Evolutionary conservation across 352 stramenopile genomes (phyloP).

Genomic region (Phytophthora multivora): DNA sequence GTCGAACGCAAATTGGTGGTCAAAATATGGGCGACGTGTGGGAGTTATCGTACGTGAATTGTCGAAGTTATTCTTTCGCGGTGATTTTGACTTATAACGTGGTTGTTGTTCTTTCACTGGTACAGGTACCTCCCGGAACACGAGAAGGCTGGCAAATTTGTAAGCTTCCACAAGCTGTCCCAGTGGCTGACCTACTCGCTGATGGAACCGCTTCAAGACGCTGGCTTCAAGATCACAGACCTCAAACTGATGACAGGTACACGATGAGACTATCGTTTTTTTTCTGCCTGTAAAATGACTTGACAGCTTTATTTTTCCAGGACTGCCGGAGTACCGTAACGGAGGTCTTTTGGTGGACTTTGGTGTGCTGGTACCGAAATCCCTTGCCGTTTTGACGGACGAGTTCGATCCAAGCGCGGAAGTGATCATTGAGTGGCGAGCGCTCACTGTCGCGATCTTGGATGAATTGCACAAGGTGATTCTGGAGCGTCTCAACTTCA

Average conservation of each 20-base stretch:
- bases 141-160: constrained; percentile 58
- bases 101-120: background rate
- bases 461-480: constrained; percentile 79
- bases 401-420: constrained; percentile 67
- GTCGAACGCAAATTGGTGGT: constrained; percentile 67
- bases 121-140: constrained; percentile 60
- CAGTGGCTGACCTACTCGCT: constrained; percentile 91
- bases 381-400: constrained; percentile 51
- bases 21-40: constrained; percentile 89
- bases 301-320: constrained; percentile 17
- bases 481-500: constrained; percentile 65
- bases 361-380: constrained; percentile 77
- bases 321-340: constrained; percentile 85
- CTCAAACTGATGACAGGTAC: constrained; percentile 67
- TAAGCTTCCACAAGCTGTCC: constrained; percentile 90
- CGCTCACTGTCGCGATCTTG: constrained; percentile 79
- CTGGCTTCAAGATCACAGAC: constrained; percentile 79
- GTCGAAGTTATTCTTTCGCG: too few relatives aligned
- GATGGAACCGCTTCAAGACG: constrained; percentile 86
- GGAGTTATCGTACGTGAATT: constrained; percentile 66
- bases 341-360: constrained; percentile 83
- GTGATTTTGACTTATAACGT: background rate
- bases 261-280: background rate
- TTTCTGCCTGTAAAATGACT: too few relatives aligned
- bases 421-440: constrained; percentile 88